These are phyloP conservation scores for Dendrobium huoshanense DNA, from an alignment of 106 monocot species.

Conservation along the genomic window DNA sequence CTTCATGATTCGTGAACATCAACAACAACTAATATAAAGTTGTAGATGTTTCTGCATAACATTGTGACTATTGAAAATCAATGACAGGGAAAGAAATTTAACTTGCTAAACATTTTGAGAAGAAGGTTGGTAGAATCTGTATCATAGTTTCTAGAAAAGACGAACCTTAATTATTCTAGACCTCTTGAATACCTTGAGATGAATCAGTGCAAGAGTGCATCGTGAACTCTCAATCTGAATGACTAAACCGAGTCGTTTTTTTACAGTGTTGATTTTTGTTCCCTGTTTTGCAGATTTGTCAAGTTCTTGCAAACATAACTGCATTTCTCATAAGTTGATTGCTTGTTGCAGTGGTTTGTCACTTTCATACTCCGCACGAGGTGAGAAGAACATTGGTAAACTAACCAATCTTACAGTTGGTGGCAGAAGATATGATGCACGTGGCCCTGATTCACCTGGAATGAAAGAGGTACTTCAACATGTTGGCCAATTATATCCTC, in stretches of 20 bases:
- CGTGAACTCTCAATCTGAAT: not conserved
- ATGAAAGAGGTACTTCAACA: conserved; percentile 41
- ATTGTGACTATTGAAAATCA: too few species aligned
- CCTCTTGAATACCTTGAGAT: not conserved
- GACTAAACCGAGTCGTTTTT: not conserved
- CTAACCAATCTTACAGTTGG: conserved; percentile 58
- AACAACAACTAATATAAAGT: too few species aligned
- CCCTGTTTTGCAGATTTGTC: too few species aligned
- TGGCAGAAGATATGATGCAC: conserved; percentile 42
- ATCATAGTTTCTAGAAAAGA: too few species aligned
- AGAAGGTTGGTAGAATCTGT: too few species aligned
- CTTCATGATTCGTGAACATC: too few species aligned
- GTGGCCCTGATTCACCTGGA: conserved; percentile 41
- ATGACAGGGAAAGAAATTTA: too few species aligned
- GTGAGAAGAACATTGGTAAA: conserved; percentile 62
- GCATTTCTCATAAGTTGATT: not conserved
- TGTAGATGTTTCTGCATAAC: too few species aligned
- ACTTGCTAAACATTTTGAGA: too few species aligned
- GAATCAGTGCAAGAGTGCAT: not conserved
- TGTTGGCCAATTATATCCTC: not conserved
- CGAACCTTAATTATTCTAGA: too few species aligned
- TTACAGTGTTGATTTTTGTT: not conserved
- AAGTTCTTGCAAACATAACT: not conserved
- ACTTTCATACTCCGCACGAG: conserved; percentile 67
- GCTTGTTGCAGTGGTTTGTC: conserved; percentile 60